Evolutionary conservation across 768 basidiomycete genomes (phyloP), one percentile per base, ranked within the genome.

Genomic region (Daedaleopsis nitida): DNA sequence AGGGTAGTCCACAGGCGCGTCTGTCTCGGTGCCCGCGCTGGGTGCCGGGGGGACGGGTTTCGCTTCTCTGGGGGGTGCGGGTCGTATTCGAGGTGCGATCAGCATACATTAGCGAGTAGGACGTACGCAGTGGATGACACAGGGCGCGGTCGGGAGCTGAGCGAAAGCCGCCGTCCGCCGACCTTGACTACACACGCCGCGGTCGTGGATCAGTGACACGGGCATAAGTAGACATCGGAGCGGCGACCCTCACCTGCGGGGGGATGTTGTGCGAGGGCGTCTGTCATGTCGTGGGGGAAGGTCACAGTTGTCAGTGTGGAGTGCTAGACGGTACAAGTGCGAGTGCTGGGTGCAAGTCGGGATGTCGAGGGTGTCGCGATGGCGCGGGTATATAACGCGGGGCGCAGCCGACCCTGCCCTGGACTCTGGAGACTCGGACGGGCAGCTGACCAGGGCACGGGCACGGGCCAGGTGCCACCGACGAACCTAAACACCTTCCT

Each of bases 121-220:
- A 58, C 67, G 38, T 47, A 68, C 67, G 50, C 23, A 21, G 57
- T 19, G n/a, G 52, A 34, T 13, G 32, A 34, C 11, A 43, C 44
- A 5, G 62, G 62, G 53, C 55, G 63, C 38, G 64, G 67, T 24
- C 62, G 54, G 11, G 66, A 59, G 53, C 27, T 60, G 1, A 65
- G 45, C 1, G 67, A 68, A 8, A 68, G 62, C 38, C 67, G 57
- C 13, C 67, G 67, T 17, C 67, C 67, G 47, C 67, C 67, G 51
- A 68, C 67, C 42, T 65, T 68, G 51, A 68, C 67, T 68, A 55
- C 32, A 49, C 5, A 19, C 12, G 45, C n/a, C 27, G 19, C 10
- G 54, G 19, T 16, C 19, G 3, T 47, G 45, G 21, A n/a, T n/a
- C 21, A 43, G 13, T 14, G 14, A 45, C 44, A 45, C n/a, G 44